Conservation (phyloP, 768 basidiomycete genomes). For the Postia placenta region DNA sequence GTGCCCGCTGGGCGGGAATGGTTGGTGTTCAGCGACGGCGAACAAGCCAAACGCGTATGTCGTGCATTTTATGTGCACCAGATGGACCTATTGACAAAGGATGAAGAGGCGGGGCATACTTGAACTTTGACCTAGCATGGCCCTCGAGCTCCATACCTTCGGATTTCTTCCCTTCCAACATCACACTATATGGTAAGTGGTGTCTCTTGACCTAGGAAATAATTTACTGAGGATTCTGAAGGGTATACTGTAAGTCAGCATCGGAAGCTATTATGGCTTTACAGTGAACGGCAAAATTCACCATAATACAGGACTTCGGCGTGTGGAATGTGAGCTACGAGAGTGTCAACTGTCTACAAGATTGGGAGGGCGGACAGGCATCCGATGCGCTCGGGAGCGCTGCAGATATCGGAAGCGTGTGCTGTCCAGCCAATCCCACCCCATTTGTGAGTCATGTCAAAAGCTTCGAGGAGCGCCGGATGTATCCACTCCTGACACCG, state of each 20-base stretch:
- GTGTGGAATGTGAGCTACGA: constrained; percentile 80
- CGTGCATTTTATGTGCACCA: background rate
- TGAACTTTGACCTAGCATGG: constrained; percentile 82
- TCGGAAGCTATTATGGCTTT: too few species aligned
- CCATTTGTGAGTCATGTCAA: constrained; percentile 28
- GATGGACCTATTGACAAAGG: too few species aligned
- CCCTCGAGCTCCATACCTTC: constrained; percentile 63
- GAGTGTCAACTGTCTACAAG: constrained; percentile 49
- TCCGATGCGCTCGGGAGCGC: constrained; percentile 66
- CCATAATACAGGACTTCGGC: constrained; percentile 69
- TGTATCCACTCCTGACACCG: background rate
- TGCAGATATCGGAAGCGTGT: constrained; percentile 49
- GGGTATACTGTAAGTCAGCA: constrained; percentile 32
- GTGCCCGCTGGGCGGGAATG: constrained; percentile 56
- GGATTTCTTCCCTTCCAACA: constrained; percentile 72
- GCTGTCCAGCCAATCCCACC: constrained; percentile 68
- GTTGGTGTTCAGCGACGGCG: constrained; percentile 69
- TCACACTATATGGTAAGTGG: constrained; percentile 51
- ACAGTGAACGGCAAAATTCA: too few species aligned
- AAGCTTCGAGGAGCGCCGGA: background rate
- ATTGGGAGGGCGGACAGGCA: constrained; percentile 61
- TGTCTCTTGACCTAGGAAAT: too few species aligned
- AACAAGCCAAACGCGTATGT: constrained; percentile 59
- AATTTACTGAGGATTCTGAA: constrained; percentile 9
- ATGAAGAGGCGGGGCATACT: constrained; percentile 54